phyloP scores from a whole-genome alignment of 2,329 filamentous ascomycete genomes.

The Fusarium anguioides region DNA sequence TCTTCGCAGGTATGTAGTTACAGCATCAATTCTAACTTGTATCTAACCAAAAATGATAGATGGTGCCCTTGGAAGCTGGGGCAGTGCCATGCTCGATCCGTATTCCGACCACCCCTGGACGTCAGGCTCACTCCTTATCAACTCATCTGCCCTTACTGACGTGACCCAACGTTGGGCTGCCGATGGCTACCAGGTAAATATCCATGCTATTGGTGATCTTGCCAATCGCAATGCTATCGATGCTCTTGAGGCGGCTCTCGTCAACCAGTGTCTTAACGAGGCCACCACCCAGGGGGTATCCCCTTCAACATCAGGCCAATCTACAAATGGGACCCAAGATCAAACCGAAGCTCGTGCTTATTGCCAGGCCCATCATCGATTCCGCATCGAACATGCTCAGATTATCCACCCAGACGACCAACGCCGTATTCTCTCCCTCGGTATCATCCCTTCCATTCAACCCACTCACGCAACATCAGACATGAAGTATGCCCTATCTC shows the following conservation, averaged over 20 bases:
- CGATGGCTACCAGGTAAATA: constrained; percentile 74
- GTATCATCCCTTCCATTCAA: constrained; percentile 75
- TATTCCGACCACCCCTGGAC: constrained; percentile 72
- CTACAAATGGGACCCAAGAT: constrained; percentile 7
- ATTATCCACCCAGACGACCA: constrained; percentile 76
- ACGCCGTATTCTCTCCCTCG: constrained; percentile 65
- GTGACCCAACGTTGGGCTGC: constrained; percentile 69
- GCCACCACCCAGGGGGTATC: constrained; percentile 35
- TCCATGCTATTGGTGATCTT: constrained; percentile 77
- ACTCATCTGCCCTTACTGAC: constrained; percentile 66
- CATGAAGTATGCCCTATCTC: constrained; percentile 72
- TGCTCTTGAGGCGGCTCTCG: constrained; percentile 68
- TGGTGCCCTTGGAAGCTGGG: constrained; percentile 77
- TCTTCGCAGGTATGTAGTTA: constrained; percentile 68
- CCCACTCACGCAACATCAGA: constrained; percentile 79
- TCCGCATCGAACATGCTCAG: constrained; percentile 77
- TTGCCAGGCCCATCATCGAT: constrained; percentile 67
- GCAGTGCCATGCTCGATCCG: constrained; percentile 76
- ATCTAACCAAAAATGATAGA: constrained; percentile 55
- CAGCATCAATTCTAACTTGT: too few species aligned
- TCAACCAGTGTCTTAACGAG: constrained; percentile 60
- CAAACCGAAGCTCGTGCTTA: constrained; percentile 49
- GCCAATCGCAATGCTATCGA: constrained; percentile 74
- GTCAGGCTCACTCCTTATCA: constrained; percentile 73
- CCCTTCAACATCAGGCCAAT: background rate